Conservation (phyloP, 164 flowering plant species). For the Stephania japonica region DNA sequence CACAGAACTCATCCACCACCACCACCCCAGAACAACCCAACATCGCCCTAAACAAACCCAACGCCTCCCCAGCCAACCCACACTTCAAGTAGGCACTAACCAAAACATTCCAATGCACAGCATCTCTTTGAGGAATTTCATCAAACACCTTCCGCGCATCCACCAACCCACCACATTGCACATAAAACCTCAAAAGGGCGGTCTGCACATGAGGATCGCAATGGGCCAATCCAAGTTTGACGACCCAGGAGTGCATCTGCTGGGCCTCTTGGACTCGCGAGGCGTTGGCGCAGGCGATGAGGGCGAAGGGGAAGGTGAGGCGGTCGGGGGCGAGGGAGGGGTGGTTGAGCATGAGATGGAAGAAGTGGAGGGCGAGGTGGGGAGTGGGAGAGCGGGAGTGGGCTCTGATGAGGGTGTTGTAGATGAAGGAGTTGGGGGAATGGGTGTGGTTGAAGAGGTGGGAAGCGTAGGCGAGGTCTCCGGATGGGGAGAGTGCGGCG, state of each 20-base stretch:
- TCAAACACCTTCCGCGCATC: constrained; percentile 32
- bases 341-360: constrained; percentile 25
- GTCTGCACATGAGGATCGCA: constrained; percentile 29
- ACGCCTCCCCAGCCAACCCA: constrained; percentile 19
- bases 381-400: constrained; percentile 26
- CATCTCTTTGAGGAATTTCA: constrained; percentile 25
- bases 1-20: constrained; percentile 31
- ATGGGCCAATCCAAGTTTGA: constrained; percentile 24
- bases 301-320: constrained; percentile 33
- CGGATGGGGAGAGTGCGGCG: constrained; percentile 25
- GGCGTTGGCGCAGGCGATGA: constrained; percentile 30
- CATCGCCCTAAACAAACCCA: constrained; percentile 29
- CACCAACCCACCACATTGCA: constrained; percentile 6
- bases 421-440: constrained; percentile 29
- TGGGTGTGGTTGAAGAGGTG: constrained; percentile 24
- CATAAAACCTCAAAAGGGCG: constrained; percentile 30
- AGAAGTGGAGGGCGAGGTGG: constrained; percentile 21
- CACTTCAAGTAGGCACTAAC: constrained; percentile 28
- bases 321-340: constrained; percentile 16
- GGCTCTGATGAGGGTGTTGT: constrained; percentile 41
- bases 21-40: constrained; percentile 18
- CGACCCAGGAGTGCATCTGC: constrained; percentile 27
- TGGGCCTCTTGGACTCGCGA: constrained; percentile 14
- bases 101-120: constrained; percentile 31
- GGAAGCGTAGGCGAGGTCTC: constrained; percentile 29